A percentile compares a stretch with the other conserved stretches of the same genome.
Conservation (phyloP, 192 early-diverging fungal species). For the Linnemannia hyalina region DNA sequence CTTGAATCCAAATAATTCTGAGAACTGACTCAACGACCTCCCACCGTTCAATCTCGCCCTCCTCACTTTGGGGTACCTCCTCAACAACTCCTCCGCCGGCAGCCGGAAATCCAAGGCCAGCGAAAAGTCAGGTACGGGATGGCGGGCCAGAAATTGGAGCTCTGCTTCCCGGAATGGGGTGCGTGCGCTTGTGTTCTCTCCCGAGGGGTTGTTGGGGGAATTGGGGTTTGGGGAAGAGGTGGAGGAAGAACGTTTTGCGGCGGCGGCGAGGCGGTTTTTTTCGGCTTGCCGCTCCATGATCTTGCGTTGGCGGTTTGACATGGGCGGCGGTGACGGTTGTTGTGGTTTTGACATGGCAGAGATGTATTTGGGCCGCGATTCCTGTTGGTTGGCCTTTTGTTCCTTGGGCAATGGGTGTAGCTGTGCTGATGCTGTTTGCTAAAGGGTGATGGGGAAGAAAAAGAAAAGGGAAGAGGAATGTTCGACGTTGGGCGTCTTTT, state of each 20-base stretch:
- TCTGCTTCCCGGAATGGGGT: conserved; percentile 81
- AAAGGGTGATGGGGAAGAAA: no score
- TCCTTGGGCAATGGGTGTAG: neutral
- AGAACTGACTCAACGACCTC: conserved; percentile 37
- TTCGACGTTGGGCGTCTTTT: no score
- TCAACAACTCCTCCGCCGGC: conserved; percentile 16
- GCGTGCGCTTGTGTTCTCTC: conserved; percentile 49
- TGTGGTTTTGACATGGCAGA: neutral
- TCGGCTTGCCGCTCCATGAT: conserved; percentile 52
- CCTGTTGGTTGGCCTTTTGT: neutral
- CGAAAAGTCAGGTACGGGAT: conserved; percentile 64
- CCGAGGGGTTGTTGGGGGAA: neutral
- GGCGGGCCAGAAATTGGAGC: conserved; percentile 68
- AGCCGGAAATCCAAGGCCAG: conserved; percentile 69
- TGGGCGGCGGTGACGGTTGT: conserved; percentile 4
- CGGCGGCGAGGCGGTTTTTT: conserved; percentile 32
- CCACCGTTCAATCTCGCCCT: neutral
- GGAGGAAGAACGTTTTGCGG: conserved; percentile 9
- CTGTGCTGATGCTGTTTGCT: neutral
- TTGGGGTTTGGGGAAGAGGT: no score
- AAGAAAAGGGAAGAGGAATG: no score
- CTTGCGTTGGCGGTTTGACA: conserved; percentile 56
- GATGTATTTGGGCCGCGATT: neutral
- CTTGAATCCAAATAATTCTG: conserved; percentile 39
- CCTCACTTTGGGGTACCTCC: conserved; percentile 16